Percentiles rank a stretch among this genome's conserved stretches.
Conservation (phyloP, 768 basidiomycete species). For the Mycena olivaceomarginata region DNA sequence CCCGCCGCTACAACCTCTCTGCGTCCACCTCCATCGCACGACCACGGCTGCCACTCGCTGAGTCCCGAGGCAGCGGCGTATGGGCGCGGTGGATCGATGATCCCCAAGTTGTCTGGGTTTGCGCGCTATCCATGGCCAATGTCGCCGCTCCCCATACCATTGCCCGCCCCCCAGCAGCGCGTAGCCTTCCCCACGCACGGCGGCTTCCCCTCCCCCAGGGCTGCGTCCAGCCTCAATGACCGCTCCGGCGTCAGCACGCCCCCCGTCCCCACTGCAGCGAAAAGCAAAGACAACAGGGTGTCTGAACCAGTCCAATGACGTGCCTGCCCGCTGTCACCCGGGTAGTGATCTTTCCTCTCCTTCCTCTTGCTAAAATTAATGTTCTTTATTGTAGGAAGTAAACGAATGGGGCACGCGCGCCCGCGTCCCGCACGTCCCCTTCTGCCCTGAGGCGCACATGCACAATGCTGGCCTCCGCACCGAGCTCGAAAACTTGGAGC, state of each 20-base stretch:
- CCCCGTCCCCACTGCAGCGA: too few relatives aligned
- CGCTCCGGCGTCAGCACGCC: conserved; percentile 78
- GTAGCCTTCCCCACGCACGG: conserved; percentile 59
- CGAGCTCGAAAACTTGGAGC: too few relatives aligned
- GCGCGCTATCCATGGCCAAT: too few relatives aligned
- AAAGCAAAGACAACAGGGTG: neutral
- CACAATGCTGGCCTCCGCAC: too few relatives aligned
- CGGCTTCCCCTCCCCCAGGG: conserved; percentile 76
- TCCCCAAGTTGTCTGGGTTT: neutral
- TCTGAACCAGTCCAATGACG: conserved; percentile 45
- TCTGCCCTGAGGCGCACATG: too few relatives aligned
- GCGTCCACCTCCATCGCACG: neutral
- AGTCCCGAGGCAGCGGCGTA: conserved; percentile 16
- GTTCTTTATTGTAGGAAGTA: too few relatives aligned
- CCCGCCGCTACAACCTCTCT: neutral
- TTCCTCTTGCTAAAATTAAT: too few relatives aligned
- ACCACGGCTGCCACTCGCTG: conserved; percentile 25
- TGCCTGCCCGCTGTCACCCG: conserved; percentile 48
- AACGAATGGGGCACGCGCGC: too few relatives aligned
- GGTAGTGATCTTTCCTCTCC: too few relatives aligned
- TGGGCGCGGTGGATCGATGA: neutral
- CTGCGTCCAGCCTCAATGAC: conserved; percentile 72
- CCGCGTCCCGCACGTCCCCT: too few relatives aligned
- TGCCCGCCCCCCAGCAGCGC: neutral
- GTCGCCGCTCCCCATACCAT: conserved; percentile 63